A percentile compares a stretch with the other conserved stretches of the same genome.
Evolutionary conservation across 345 rosid genomes (phyloP).

Genomic region (Citropsis articulata): DNA sequence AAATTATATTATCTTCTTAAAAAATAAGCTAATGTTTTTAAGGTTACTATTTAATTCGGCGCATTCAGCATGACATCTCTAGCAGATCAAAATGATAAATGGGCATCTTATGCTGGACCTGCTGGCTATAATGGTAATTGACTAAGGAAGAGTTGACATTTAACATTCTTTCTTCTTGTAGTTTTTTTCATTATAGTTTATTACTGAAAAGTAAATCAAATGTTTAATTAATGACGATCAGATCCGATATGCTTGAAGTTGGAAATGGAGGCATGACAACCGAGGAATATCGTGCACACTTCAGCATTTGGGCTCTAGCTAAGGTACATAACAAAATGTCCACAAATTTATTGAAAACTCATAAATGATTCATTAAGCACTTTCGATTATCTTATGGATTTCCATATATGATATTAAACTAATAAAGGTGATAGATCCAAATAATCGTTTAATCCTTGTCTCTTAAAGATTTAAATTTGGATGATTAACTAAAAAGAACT

Average conservation of each 20-base stretch:
- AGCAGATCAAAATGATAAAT: conserved; percentile 52
- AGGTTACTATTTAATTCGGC: neutral
- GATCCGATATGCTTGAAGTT: conserved; percentile 85
- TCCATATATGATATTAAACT: no score
- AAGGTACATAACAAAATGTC: conserved; percentile 32
- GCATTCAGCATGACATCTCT: conserved; percentile 42
- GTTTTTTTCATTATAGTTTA: neutral
- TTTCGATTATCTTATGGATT: no score
- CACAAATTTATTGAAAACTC: no score
- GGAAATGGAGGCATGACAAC: conserved; percentile 75
- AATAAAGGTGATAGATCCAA: no score
- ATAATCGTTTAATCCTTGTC: no score
- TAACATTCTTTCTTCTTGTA: neutral
- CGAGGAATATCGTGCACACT: conserved; percentile 61
- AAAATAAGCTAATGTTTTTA: neutral
- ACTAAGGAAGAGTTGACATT: no score
- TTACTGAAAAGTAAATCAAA: no score
- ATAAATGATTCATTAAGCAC: no score
- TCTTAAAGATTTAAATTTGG: no score
- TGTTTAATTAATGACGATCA: conserved; percentile 2
- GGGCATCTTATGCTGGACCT: conserved; percentile 66
- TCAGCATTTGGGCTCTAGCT: conserved; percentile 68
- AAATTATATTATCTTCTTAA: no score
- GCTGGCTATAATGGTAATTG: conserved; percentile 69
- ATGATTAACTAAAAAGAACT: no score